Base-by-base conservation (phyloP, 2,329 filamentous ascomycete genomes). In the Hymenoscyphus linearis region DNA sequence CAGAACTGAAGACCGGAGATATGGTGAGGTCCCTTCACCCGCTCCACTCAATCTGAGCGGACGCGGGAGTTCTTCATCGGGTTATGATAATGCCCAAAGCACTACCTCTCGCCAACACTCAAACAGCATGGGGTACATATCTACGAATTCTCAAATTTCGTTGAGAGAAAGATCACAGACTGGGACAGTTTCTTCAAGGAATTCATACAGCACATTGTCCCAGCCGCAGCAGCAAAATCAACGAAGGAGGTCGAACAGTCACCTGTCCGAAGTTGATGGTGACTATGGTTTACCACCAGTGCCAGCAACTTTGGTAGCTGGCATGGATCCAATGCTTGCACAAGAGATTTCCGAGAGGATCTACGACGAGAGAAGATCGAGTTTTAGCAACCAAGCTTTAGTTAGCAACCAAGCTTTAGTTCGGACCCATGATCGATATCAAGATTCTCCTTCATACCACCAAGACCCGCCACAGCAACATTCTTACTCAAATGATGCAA, bases 221-320 rank as follows among this genome's bases (percentile, higher is more conserved):
- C 62, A 61, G 25, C 67, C 67, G 27, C 60, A 65, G 34, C 66
- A 69, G 14, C 62, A 61, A 26, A 60, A 40, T 6, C 63, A 62
- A 53, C 57, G 68, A 59, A 68, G 65, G 18, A 64, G 65, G 4
- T 71, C 68, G 1, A 59, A 68, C 12, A 56, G 25, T 31, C 52
- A 59, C 61, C 67, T 60, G 63, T 40, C 50, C 13, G 50, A 59
- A 4, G 59, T 62, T 53, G 60, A 26, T 34, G 64, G 52, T 22
- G 58, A 58, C 47, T 80, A 82, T 68, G 74, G 71, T 3, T 65
- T 80, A 22, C 79, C 81, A 1, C 70, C 77, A 3, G 75, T 86
- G 1, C 85, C 85, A 4, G 71, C 82, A 1, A 83, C 84, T 3
- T 74, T 88, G 25, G 80, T 87, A 7, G 82, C 85, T n/a, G 85